A percentile compares a stretch with the other conserved stretches of the same genome.
phyloP scores from a whole-genome alignment of 2,329 filamentous ascomycete species.

The Blumeria graminis region DNA sequence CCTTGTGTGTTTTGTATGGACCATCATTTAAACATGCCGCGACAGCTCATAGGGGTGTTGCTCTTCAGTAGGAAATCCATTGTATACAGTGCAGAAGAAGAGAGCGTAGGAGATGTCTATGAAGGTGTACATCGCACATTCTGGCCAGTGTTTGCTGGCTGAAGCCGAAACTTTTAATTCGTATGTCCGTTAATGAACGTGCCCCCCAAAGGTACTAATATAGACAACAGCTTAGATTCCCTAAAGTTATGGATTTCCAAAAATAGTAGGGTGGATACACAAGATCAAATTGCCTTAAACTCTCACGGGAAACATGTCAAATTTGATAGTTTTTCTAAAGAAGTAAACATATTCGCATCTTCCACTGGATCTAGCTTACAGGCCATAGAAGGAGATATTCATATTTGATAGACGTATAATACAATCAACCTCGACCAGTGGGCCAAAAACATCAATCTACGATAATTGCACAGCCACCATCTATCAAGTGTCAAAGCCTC shows the following conservation, averaged over 20 bases:
- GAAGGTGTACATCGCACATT: slow-evolving; percentile 78
- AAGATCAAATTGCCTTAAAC: slow-evolving; percentile 73
- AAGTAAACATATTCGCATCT: slow-evolving; percentile 28
- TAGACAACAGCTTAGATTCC: slow-evolving; percentile 43
- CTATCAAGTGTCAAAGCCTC: slow-evolving; percentile 38
- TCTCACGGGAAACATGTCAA: slow-evolving; percentile 31
- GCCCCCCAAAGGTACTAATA: slow-evolving; percentile 6
- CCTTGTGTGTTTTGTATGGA: too few relatives aligned
- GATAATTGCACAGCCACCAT: slow-evolving; percentile 27
- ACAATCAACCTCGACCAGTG: slow-evolving; percentile 26
- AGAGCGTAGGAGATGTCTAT: slow-evolving; percentile 44
- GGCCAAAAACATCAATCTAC: slow-evolving; percentile 20
- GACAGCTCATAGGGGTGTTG: background rate
- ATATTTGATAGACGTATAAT: slow-evolving; percentile 70
- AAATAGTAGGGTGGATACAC: slow-evolving; percentile 46
- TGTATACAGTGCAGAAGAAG: slow-evolving; percentile 9
- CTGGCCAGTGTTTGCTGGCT: slow-evolving; percentile 62
- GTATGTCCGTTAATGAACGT: slow-evolving; percentile 22
- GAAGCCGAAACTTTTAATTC: slow-evolving; percentile 53
- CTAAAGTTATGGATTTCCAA: slow-evolving; percentile 60
- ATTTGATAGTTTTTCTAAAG: slow-evolving; percentile 49
- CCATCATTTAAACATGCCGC: slow-evolving; percentile 3
- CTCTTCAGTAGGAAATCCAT: too few relatives aligned
- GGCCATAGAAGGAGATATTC: slow-evolving; percentile 54
- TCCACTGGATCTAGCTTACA: slow-evolving; percentile 6